Percentiles rank a stretch among this genome's conserved stretches.
Conservation (phyloP, 23 red algal species). For the Gracilaria caudata region DNA sequence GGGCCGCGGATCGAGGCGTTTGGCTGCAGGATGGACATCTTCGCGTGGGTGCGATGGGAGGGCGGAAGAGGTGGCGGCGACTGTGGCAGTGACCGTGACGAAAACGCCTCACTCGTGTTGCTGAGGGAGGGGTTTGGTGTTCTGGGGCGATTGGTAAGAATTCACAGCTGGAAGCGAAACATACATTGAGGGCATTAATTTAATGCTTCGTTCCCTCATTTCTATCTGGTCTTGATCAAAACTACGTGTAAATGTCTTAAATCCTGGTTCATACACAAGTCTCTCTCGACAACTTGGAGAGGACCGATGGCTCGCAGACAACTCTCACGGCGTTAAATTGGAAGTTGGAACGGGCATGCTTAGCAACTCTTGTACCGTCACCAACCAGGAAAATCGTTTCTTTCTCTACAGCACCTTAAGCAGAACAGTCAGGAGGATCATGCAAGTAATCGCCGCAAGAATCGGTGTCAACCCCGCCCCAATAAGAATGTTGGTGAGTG, state of each 20-base stretch:
- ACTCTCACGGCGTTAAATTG: too few relatives aligned
- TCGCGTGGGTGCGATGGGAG: not conserved
- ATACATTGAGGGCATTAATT: not conserved
- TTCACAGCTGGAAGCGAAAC: conserved; percentile 3
- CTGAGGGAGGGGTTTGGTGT: not conserved
- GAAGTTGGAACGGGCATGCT: not conserved
- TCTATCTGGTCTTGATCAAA: too few relatives aligned
- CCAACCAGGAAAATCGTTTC: not conserved
- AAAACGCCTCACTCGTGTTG: too few relatives aligned
- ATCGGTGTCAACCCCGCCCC: conserved; percentile 26
- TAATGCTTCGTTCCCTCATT: not conserved
- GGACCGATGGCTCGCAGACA: too few relatives aligned
- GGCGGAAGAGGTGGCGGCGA: not conserved
- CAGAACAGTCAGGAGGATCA: conserved; percentile 1
- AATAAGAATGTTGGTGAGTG: conserved; percentile 46
- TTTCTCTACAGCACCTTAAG: not conserved
- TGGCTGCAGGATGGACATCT: conserved; percentile 60
- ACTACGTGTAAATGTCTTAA: too few relatives aligned
- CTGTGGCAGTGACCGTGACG: not conserved
- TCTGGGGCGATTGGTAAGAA: not conserved
- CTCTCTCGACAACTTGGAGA: too few relatives aligned
- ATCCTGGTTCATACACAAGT: too few relatives aligned
- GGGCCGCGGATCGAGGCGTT: conserved; percentile 53
- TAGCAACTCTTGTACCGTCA: not conserved
- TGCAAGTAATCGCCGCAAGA: conserved; percentile 14